Base-by-base conservation (phyloP, 371 early-diverging fungal genomes). In the Actinomortierella wolfii region DNA sequence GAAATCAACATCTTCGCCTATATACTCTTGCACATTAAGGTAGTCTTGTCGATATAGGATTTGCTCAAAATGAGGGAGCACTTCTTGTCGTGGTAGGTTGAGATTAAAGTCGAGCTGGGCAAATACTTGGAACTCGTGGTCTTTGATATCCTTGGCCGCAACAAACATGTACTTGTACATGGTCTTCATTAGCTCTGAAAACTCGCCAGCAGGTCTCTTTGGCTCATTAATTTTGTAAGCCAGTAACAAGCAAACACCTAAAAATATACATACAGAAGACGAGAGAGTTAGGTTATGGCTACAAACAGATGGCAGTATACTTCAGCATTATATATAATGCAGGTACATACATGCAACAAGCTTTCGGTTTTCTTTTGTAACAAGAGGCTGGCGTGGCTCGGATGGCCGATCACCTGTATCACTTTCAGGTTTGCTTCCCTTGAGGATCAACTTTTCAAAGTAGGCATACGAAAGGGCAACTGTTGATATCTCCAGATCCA, bases 371-470 rank as follows among this genome's bases (percentile, higher is more conserved):
- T 79, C 79, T 64, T 92, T 92, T 39, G 81, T 89, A 7, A 92
- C 90, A 43, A 86, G 83, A 3, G 68, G 65, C 1, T 55, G 20
- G 44, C 50, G 59, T 57, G 39, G 83, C 77, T 51, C 87, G 62
- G 66, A 57, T 14, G 17, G 79, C 59, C 34, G 76, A n/a, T 67
- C 79, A 79, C 46, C 83, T 51, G 57, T 76, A 59, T 74, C 78
- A n/a, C 59, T 56, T 26, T 49, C 55, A 39, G 46, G 54, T 62
- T 56, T 44, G 50, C 61, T 75, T 64, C 80, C 83, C 71, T 88
- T 89, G 29, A 93, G 66, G 17, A 94, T 81, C 3, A 98, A 86
- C 68, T 96, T 97, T 74, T 98, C 97, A 78, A 97, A 92, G 70
- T 92, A 97, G 1, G 90, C 96, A 81, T 88, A 93, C 0, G 94